Conservation (phyloP, 2,329 filamentous ascomycete genomes). For the Talaromyces funiculosus region DNA sequence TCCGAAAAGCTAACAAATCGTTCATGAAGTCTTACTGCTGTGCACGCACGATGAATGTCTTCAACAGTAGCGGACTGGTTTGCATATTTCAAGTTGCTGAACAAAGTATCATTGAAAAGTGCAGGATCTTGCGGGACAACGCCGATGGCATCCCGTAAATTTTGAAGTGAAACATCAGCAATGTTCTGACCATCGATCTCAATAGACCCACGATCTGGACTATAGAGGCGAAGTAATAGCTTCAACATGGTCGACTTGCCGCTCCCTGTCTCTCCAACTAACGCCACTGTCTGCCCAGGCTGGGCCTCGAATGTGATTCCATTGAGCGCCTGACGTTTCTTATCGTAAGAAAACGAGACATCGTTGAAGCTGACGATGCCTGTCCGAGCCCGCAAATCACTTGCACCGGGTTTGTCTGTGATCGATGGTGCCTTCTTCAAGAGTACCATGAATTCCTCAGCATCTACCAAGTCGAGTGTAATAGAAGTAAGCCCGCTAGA, state of each 20-base stretch:
- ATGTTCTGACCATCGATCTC: conserved; percentile 80
- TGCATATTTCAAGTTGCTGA: conserved; percentile 79
- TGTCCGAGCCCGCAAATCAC: conserved; percentile 34
- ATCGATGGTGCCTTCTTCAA: conserved; percentile 46
- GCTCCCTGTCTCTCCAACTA: conserved; percentile 89
- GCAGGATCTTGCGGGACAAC: conserved; percentile 90
- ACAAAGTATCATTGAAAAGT: conserved; percentile 84
- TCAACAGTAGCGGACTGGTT: conserved; percentile 78
- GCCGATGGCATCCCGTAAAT: conserved; percentile 87
- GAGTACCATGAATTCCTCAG: conserved; percentile 49
- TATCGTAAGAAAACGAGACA: conserved; percentile 51
- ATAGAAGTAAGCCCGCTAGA: conserved; percentile 46
- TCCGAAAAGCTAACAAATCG: conserved; percentile 78
- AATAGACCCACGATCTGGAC: conserved; percentile 73
- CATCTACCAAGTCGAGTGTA: conserved; percentile 55
- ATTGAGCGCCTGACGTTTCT: conserved; percentile 43
- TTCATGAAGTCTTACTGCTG: conserved; percentile 89
- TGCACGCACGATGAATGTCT: conserved; percentile 55
- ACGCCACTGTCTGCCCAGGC: conserved; percentile 67
- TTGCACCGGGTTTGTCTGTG: conserved; percentile 31
- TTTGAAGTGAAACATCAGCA: conserved; percentile 72
- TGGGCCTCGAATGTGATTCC: conserved; percentile 44
- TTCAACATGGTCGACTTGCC: conserved; percentile 94
- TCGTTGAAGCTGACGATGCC: conserved; percentile 46
- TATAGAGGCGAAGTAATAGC: conserved; percentile 88